Evolutionary conservation across 1,284 basidiomycete genomes (phyloP).

Genomic region (Ustilago sp.): DNA sequence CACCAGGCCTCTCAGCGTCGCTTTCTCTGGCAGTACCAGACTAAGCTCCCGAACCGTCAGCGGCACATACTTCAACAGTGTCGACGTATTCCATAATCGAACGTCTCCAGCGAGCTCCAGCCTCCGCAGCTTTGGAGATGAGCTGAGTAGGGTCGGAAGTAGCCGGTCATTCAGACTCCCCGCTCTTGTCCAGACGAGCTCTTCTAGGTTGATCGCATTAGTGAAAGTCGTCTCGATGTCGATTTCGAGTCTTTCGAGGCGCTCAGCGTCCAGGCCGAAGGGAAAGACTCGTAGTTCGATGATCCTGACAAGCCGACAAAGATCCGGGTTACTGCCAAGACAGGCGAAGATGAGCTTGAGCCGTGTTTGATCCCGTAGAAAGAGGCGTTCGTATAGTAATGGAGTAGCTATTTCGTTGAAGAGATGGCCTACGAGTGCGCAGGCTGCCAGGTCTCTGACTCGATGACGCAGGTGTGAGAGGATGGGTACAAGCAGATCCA

Average conservation of each 20-base stretch:
- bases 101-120: constrained; percentile 64
- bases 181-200: constrained; percentile 64
- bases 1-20: constrained; percentile 32
- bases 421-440: constrained; percentile 41
- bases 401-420: constrained; percentile 53
- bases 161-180: constrained; percentile 64
- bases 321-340: constrained; percentile 39
- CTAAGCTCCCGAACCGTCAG: constrained; percentile 30
- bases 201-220: constrained; percentile 44
- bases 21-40: constrained; percentile 50
- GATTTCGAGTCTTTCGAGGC: constrained; percentile 59
- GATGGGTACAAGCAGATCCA: constrained; percentile 57
- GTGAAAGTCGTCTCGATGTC: constrained; percentile 48
- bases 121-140: constrained; percentile 32
- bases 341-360: constrained; percentile 58
- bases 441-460: constrained; percentile 56
- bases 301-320: constrained; percentile 51
- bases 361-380: constrained; percentile 62
- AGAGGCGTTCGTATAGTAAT: constrained; percentile 61
- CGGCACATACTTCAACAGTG: constrained; percentile 45
- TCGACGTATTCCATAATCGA: constrained; percentile 51
- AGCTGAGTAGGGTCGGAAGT: constrained; percentile 43
- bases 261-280: constrained; percentile 62
- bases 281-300: constrained; percentile 66
- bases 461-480: constrained; percentile 54